Conservation (phyloP, 805 yeast species). For the Sugiyamaella marilandica region DNA sequence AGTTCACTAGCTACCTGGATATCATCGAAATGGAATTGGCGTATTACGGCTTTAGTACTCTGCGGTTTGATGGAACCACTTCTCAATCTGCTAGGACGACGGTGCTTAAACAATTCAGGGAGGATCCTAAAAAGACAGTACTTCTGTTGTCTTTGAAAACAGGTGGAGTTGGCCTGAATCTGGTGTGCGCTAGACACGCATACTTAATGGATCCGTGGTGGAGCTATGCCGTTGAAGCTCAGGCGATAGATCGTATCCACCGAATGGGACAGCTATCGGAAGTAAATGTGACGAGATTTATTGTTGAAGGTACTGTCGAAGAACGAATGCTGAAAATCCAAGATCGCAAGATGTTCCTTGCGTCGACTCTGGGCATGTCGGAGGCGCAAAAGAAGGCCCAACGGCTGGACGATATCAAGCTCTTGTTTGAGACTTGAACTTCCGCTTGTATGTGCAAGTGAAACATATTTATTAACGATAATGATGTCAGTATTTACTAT, state of each 20-base stretch:
- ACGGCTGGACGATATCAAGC: constrained; percentile 34
- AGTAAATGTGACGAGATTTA: constrained; percentile 75
- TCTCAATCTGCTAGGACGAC: constrained; percentile 58
- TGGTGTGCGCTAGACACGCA: constrained; percentile 80
- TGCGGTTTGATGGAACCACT: constrained; percentile 81
- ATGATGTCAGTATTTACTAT: not conserved
- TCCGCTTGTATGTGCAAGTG: not conserved
- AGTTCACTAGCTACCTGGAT: constrained; percentile 79
- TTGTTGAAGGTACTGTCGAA: constrained; percentile 78
- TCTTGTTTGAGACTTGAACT: constrained; percentile 26
- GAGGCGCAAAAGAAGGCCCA: constrained; percentile 34
- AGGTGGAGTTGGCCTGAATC: constrained; percentile 89
- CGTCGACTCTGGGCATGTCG: constrained; percentile 31
- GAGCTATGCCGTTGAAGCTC: constrained; percentile 89
- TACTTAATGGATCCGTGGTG: constrained; percentile 97
- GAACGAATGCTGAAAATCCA: constrained; percentile 85
- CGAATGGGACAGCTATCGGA: constrained; percentile 76
- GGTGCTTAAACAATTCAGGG: constrained; percentile 53
- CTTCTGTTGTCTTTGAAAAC: constrained; percentile 76
- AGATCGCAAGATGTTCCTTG: constrained; percentile 55
- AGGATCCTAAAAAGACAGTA: constrained; percentile 36
- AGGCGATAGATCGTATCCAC: constrained; percentile 87
- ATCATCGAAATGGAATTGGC: constrained; percentile 60
- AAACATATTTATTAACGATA: too few species aligned
- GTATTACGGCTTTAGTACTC: constrained; percentile 46